Evolutionary conservation across 2,329 filamentous ascomycete species (phyloP), one percentile per base, ranked within the genome.

Genomic region (Tolypocladium pustulatum): DNA sequence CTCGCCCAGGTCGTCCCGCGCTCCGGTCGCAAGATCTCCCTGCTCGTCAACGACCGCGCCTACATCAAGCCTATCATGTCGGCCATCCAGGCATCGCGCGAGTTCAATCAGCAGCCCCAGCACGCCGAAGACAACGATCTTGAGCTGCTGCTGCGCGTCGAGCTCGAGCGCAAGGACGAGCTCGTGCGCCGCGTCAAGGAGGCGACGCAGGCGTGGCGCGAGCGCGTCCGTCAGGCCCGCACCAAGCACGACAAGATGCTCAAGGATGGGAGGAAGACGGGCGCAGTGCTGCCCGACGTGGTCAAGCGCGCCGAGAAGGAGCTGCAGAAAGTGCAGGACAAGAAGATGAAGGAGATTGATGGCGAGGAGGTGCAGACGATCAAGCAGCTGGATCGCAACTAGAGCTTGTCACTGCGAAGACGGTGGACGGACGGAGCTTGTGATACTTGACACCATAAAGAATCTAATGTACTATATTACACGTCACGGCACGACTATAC

Each of bases 21-120:
- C 58, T 67, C 69, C 7, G 73, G 73, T 1, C 71, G 75, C 57
- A 69, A 71, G 36, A 69, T 77, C 43, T 74, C 73, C 8, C 72
- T 77, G 13, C 71, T 77, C 54, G 71, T 75, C 58, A 71, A 76
- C 66, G 74, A 77, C 57, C 69, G 69, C 56, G 68, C 63, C 9
- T 79, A 77, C 66, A 69, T 83, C 64, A 80, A 81, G 73, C 75
- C 79, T 64, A 78, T 84, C 71, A 78, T 82, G 75, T 77, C 74
- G 65, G 81, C 81, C 37, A 73, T 84, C 56, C 80, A 83, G 71
- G 65, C 69, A 36, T 78, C 74, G 65, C 66, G 69, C n/a, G 75
- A 80, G 64, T 83, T 81, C 71, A 84, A 84, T 74, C 81, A 84
- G 76, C 81, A 83, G 75, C 81, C 81, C 54, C 82, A 84, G 76